Percentiles rank a stretch among this genome's conserved stretches.
phyloP scores from a whole-genome alignment of 2,329 filamentous ascomycete species.

The Diaporthe australafricana region DNA sequence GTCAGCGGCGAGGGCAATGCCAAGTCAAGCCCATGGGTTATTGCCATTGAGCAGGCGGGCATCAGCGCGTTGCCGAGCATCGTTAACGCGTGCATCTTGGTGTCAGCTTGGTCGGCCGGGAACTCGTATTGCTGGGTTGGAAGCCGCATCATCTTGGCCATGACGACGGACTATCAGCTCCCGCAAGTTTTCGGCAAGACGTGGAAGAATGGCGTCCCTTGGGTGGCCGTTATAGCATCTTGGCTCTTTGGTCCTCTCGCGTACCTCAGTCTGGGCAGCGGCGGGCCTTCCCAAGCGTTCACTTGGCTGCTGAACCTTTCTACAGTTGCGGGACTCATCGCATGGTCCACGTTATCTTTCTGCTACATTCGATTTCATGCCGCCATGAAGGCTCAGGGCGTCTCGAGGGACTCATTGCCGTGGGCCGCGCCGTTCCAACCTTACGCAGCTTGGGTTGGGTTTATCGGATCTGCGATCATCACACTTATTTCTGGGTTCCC shows the following conservation, averaged over 20 bases:
- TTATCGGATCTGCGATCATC: constrained; percentile 55
- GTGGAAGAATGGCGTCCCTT: constrained; percentile 72
- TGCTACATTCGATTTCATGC: constrained; percentile 47
- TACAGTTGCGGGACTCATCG: constrained; percentile 52
- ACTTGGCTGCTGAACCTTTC: constrained; percentile 67
- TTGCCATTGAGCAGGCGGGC: constrained; percentile 39
- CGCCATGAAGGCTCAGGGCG: constrained; percentile 54
- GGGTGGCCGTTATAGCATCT: constrained; percentile 62
- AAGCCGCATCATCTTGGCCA: constrained; percentile 76
- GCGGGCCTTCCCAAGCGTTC: constrained; percentile 61
- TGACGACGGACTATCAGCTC: constrained; percentile 75
- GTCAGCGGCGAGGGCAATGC: constrained; percentile 35
- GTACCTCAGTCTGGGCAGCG: constrained; percentile 59
- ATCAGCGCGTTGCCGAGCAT: constrained; percentile 38
- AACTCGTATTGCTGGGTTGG: constrained; percentile 56
- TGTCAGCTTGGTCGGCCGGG: constrained; percentile 53
- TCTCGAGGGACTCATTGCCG: constrained; percentile 47
- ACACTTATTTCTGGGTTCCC: constrained; percentile 58
- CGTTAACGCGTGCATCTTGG: constrained; percentile 44
- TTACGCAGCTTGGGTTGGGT: constrained; percentile 56
- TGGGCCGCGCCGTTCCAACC: constrained; percentile 47
- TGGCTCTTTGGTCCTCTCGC: constrained; percentile 69
- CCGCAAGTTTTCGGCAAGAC: constrained; percentile 71
- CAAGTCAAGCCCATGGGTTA: constrained; percentile 43
- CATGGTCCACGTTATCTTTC: constrained; percentile 47